phyloP scores from a whole-genome alignment of 257 asterid genomes.

The Paulownia fortunei region DNA sequence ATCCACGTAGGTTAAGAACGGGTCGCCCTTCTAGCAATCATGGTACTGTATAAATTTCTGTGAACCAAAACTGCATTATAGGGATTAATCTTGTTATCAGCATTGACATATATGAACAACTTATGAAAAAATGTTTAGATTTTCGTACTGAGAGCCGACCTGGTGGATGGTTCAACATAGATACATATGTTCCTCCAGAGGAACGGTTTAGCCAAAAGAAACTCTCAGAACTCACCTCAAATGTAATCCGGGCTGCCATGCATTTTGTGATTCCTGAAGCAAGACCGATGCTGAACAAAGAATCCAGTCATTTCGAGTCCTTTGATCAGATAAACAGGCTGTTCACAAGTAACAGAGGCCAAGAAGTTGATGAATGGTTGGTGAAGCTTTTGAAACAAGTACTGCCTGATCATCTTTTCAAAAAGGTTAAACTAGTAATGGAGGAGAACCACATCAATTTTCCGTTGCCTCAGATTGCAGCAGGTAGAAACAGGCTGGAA shows the following conservation, averaged over 20 bases:
- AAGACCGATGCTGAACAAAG: constrained; percentile 28
- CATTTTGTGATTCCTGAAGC: constrained; percentile 44
- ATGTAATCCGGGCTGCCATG: constrained; percentile 41
- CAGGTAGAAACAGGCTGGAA: constrained; percentile 37
- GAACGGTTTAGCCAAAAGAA: constrained; percentile 51
- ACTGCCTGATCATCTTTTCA: constrained; percentile 42
- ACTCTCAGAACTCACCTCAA: constrained; percentile 41
- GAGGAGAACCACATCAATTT: constrained; percentile 32
- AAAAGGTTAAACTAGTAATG: constrained; percentile 37
- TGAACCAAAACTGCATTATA: background rate
- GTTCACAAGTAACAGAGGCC: constrained; percentile 31
- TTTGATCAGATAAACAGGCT: constrained; percentile 46
- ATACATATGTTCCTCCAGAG: constrained; percentile 50
- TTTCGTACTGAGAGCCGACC: constrained; percentile 38
- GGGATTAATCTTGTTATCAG: constrained; percentile 10
- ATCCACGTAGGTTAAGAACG: constrained; percentile 58
- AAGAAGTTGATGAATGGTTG: constrained; percentile 34
- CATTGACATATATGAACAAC: background rate
- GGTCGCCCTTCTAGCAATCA: constrained; percentile 41
- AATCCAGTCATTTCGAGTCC: constrained; percentile 41
- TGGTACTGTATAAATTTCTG: constrained; percentile 27
- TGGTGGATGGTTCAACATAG: constrained; percentile 32
- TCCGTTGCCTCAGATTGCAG: constrained; percentile 41
- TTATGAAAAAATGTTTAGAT: constrained; percentile 24
- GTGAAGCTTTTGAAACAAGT: constrained; percentile 39